A percentile compares a stretch with the other conserved stretches of the same genome.
phyloP scores from a whole-genome alignment of 768 basidiomycete species.

The Panaeolus cyanescens region DNA sequence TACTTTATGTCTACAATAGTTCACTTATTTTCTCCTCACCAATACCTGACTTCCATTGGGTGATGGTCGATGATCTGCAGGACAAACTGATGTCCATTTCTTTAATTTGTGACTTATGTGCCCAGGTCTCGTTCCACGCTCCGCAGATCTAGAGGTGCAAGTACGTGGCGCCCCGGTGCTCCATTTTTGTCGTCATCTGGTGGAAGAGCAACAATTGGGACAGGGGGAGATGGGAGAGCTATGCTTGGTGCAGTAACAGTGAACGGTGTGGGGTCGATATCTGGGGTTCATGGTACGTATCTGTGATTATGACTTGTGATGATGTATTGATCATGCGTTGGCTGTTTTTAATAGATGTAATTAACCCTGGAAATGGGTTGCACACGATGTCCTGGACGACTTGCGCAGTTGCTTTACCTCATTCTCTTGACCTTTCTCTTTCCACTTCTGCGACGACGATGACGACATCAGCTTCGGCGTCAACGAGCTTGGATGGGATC shows the following conservation, averaged over 20 bases:
- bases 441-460: not conserved
- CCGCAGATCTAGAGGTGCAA: not conserved
- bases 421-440: not conserved
- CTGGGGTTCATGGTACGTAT: not conserved
- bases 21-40: too few species aligned
- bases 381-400: not conserved
- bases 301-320: too few species aligned
- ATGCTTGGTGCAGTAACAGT: not conserved
- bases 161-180: not conserved
- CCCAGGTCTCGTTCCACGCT: not conserved
- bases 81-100: too few species aligned
- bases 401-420: not conserved
- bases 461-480: not conserved
- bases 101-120: too few species aligned
- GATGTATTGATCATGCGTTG: not conserved
- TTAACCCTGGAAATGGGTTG: not conserved
- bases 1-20: too few species aligned
- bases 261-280: not conserved
- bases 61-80: too few species aligned
- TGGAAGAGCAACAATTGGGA: not conserved
- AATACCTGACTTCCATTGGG: too few species aligned
- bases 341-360: too few species aligned
- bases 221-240: not conserved
- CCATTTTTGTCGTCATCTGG: not conserved
- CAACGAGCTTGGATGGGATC: not conserved